Percentiles rank a stretch among this genome's conserved stretches.
phyloP scores from a whole-genome alignment of 2,329 filamentous ascomycete species.

The Penicillium sp. region DNA sequence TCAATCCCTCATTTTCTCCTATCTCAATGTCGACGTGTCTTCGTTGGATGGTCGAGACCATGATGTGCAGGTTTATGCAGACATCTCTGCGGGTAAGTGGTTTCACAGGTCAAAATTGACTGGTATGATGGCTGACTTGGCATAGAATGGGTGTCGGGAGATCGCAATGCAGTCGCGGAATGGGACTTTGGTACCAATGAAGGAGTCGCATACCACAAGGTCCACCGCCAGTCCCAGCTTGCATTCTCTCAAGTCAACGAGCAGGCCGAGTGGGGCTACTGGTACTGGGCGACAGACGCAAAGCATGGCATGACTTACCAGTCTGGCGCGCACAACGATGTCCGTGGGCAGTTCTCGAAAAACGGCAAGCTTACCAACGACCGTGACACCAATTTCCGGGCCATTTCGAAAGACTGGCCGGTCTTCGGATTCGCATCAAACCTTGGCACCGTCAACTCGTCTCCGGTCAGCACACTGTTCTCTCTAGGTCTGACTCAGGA shows the following conservation, averaged over 20 bases:
- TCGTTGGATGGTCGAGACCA: slow-evolving; percentile 59
- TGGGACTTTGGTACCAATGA: slow-evolving; percentile 55
- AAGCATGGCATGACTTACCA: slow-evolving; percentile 41
- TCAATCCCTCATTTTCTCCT: slow-evolving; percentile 66
- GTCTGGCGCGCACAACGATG: slow-evolving; percentile 43
- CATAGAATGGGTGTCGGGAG: slow-evolving; percentile 65
- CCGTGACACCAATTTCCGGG: slow-evolving; percentile 47
- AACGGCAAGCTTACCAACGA: slow-evolving; percentile 43
- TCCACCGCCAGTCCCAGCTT: slow-evolving; percentile 45
- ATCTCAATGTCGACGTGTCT: slow-evolving; percentile 58
- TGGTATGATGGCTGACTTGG: slow-evolving; percentile 9
- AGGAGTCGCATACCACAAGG: slow-evolving; percentile 57
- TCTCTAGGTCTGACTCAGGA: slow-evolving; percentile 48
- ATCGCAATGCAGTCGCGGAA: slow-evolving; percentile 50
- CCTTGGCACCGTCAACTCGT: slow-evolving; percentile 42
- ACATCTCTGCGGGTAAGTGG: slow-evolving; percentile 60
- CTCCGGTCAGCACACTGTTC: slow-evolving; percentile 41
- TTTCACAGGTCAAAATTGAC: neutral
- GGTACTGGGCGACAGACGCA: slow-evolving; percentile 49
- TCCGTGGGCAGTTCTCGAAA: slow-evolving; percentile 44
- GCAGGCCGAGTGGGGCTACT: slow-evolving; percentile 50
- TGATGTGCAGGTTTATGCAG: slow-evolving; percentile 64
- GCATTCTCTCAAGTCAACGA: slow-evolving; percentile 46
- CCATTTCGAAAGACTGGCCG: slow-evolving; percentile 47
- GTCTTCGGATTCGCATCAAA: slow-evolving; percentile 51